Conservation (phyloP, 1,284 basidiomycete genomes). For the Pyrrhoderma lamaoense region DNA sequence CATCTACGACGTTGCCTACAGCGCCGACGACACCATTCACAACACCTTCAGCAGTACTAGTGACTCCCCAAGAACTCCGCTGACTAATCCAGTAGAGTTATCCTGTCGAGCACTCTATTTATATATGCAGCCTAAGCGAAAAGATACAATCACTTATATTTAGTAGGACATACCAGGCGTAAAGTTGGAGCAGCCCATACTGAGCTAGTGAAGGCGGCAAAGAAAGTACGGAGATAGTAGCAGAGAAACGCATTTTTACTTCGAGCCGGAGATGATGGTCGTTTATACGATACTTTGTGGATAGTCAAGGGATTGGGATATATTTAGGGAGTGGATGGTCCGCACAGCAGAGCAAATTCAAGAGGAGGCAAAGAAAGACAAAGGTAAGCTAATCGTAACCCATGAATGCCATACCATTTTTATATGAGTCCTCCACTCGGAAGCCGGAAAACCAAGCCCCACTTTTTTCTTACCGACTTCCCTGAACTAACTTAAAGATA, state of each 20-base stretch:
- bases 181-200: slow-evolving; percentile 22
- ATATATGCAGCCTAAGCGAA: no score
- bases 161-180: no score
- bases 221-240: slow-evolving; percentile 1
- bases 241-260: neutral
- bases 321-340: neutral
- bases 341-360: neutral
- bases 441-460: no score
- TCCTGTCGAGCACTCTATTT: no score
- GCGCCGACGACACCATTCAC: slow-evolving; percentile 1
- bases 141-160: no score
- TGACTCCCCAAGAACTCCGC: slow-evolving; percentile 3
- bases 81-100: neutral
- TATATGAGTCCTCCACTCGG: neutral
- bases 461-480: no score
- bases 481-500: no score
- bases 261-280: no score
- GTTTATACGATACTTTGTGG: neutral
- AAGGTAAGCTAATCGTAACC: neutral
- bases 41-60: neutral
- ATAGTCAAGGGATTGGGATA: neutral
- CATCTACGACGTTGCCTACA: slow-evolving; percentile 5
- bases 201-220: slow-evolving; percentile 21
- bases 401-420: neutral
- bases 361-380: neutral